Conservation (phyloP, 129 eudicot genomes). For the Ambrosia trifida region DNA sequence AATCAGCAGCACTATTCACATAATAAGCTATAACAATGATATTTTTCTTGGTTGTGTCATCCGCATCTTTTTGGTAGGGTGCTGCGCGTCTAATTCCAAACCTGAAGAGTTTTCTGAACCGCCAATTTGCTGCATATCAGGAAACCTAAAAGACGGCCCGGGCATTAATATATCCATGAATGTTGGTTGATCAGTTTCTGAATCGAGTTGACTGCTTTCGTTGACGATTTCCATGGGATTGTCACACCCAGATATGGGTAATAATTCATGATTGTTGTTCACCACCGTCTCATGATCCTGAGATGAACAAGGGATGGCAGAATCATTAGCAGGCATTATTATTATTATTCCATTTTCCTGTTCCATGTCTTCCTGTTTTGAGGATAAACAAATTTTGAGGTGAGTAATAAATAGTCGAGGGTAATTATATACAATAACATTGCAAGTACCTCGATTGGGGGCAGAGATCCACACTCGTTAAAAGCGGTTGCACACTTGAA, state of each 20-base stretch:
- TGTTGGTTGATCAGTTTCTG: constrained; percentile 28
- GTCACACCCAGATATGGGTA: constrained; percentile 21
- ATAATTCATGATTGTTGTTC: constrained; percentile 19
- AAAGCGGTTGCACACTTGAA: constrained; percentile 30
- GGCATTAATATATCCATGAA: not conserved
- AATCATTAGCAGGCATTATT: constrained; percentile 31
- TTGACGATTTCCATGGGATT: constrained; percentile 30
- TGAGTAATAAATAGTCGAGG: constrained; percentile 7
- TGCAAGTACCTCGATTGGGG: constrained; percentile 48
- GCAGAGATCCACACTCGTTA: constrained; percentile 34
- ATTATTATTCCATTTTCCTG: constrained; percentile 29
- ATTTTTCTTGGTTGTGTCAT: constrained; percentile 23
- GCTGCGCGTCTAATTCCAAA: constrained; percentile 28
- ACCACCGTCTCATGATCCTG: constrained; percentile 4
- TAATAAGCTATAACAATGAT: constrained; percentile 2
- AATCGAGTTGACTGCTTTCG: constrained; percentile 16
- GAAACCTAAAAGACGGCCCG: not conserved
- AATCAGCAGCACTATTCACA: constrained; percentile 32
- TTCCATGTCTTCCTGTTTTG: constrained; percentile 47
- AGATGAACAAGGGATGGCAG: constrained; percentile 30
- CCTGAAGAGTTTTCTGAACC: constrained; percentile 11
- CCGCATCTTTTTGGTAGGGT: constrained; percentile 42
- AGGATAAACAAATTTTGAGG: not conserved
- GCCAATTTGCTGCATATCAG: constrained; percentile 17
- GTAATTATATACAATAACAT: not conserved